Conservation (phyloP, 2,329 filamentous ascomycete genomes). For the Fusarium kyushuense region DNA sequence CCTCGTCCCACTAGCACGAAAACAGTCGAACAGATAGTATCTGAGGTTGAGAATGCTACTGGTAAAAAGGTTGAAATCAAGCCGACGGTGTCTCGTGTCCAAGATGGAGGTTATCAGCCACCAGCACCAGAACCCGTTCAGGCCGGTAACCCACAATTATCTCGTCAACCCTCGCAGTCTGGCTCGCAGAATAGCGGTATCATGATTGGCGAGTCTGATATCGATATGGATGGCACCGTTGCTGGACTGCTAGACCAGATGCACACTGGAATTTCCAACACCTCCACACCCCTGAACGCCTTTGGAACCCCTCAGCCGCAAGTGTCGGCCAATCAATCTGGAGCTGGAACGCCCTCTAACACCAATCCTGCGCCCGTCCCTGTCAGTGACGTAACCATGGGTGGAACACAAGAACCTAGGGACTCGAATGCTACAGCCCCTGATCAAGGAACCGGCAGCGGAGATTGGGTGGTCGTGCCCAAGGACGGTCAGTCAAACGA, state of each 20-base stretch:
- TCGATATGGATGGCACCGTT: slow-evolving; percentile 74
- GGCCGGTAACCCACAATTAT: slow-evolving; percentile 55
- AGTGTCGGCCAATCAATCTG: slow-evolving; percentile 67
- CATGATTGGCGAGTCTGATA: slow-evolving; percentile 69
- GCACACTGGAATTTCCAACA: slow-evolving; percentile 70
- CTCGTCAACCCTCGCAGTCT: slow-evolving; percentile 66
- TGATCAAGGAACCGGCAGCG: slow-evolving; percentile 64
- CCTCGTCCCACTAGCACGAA: slow-evolving; percentile 57
- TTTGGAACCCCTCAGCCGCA: slow-evolving; percentile 71
- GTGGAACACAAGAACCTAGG: slow-evolving; percentile 59
- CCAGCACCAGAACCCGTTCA: slow-evolving; percentile 61
- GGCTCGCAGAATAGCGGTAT: slow-evolving; percentile 68
- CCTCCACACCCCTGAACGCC: slow-evolving; percentile 70
- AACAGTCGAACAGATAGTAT: slow-evolving; percentile 78
- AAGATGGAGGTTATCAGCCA: slow-evolving; percentile 82
- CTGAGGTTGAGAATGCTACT: slow-evolving; percentile 78
- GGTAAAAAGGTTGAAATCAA: slow-evolving; percentile 74
- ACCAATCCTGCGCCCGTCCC: slow-evolving; percentile 59
- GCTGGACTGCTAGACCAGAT: slow-evolving; percentile 77
- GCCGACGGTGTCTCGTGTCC: slow-evolving; percentile 75
- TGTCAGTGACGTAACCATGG: slow-evolving; percentile 62
- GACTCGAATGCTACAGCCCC: slow-evolving; percentile 57
- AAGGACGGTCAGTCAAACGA: slow-evolving; percentile 66
- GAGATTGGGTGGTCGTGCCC: slow-evolving; percentile 82
- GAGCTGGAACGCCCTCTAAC: slow-evolving; percentile 67